Evolutionary conservation across 2,329 filamentous ascomycete species (phyloP).

Genomic region (Talaromyces sp.): DNA sequence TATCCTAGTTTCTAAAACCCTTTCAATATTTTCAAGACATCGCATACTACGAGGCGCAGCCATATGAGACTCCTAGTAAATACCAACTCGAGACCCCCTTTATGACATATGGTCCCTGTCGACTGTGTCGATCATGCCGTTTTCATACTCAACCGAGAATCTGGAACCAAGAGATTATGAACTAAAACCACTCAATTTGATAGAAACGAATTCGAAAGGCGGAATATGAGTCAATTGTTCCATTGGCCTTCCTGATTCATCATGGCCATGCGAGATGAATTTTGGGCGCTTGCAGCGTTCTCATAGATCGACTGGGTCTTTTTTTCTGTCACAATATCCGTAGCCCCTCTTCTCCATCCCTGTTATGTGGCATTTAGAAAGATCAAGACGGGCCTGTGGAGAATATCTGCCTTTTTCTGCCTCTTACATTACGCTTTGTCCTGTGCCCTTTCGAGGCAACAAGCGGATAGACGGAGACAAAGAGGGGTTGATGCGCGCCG

Average conservation of each 20-base stretch:
- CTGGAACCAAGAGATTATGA: not conserved
- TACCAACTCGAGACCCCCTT: not conserved
- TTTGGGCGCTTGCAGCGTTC: slow-evolving; percentile 13
- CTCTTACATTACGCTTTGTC: not conserved
- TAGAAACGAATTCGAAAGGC: not conserved
- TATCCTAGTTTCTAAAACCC: too few species aligned
- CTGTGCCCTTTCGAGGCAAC: not conserved
- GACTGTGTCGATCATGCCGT: slow-evolving; percentile 3
- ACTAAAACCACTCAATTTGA: not conserved
- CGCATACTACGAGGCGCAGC: not conserved
- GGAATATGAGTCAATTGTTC: slow-evolving; percentile 7
- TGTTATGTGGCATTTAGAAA: not conserved
- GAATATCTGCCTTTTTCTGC: slow-evolving; percentile 1
- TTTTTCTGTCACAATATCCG: not conserved
- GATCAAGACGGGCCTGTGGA: slow-evolving; percentile 1
- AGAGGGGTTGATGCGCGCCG: not conserved
- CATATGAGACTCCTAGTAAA: not conserved
- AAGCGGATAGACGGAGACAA: not conserved
- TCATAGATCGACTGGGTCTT: not conserved
- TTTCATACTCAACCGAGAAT: not conserved
- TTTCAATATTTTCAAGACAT: too few species aligned
- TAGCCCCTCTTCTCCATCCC: not conserved
- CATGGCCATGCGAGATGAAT: not conserved
- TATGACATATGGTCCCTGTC: not conserved
- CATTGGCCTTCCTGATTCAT: slow-evolving; percentile 7